These are phyloP conservation scores for Penicillium oxalicum DNA, from an alignment of 2,329 filamentous ascomycete genomes.

Conservation along the genomic window DNA sequence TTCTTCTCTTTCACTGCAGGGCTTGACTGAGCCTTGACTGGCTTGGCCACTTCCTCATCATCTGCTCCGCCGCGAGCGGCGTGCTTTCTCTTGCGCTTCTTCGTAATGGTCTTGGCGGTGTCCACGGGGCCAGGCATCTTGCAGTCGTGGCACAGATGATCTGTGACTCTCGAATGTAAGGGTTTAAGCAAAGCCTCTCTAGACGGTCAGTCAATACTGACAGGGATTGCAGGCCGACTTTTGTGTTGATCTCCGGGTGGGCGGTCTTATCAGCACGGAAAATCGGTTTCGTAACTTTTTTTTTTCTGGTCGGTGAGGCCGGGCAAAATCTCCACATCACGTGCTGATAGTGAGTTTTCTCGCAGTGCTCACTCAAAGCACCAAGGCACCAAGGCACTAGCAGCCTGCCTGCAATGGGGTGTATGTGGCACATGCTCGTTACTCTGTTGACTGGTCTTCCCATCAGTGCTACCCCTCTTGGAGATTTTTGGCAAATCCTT, in stretches of 20 bases:
- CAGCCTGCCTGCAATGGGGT: no score
- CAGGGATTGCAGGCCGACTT: slow-evolving; percentile 2
- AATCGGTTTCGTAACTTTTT: slow-evolving; percentile 21
- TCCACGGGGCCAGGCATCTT: slow-evolving; percentile 35
- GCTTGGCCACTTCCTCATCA: slow-evolving; percentile 23
- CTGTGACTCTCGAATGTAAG: slow-evolving; percentile 7
- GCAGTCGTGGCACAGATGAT: slow-evolving; percentile 8
- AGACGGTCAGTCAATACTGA: slow-evolving; percentile 6
- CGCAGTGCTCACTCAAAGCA: slow-evolving; percentile 4
- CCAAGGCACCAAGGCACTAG: slow-evolving; percentile 7
- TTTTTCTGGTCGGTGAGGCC: slow-evolving; percentile 22
- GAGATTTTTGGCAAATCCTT: no score
- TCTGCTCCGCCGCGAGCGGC: slow-evolving; percentile 21
- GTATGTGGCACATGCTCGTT: no score
- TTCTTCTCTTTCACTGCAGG: slow-evolving; percentile 17
- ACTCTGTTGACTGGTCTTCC: no score
- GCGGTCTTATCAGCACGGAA: slow-evolving; percentile 15
- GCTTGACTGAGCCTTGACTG: slow-evolving; percentile 20
- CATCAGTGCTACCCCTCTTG: no score
- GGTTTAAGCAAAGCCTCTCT: slow-evolving; percentile 1
- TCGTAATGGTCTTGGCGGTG: slow-evolving; percentile 33
- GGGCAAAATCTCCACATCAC: slow-evolving; percentile 28
- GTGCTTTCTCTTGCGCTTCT: slow-evolving; percentile 45
- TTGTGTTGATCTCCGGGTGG: slow-evolving; percentile 22
- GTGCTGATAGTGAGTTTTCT: slow-evolving; percentile 23